Evolutionary conservation across 768 basidiomycete genomes (phyloP).

Genomic region (Podaxis carcinomalis): DNA sequence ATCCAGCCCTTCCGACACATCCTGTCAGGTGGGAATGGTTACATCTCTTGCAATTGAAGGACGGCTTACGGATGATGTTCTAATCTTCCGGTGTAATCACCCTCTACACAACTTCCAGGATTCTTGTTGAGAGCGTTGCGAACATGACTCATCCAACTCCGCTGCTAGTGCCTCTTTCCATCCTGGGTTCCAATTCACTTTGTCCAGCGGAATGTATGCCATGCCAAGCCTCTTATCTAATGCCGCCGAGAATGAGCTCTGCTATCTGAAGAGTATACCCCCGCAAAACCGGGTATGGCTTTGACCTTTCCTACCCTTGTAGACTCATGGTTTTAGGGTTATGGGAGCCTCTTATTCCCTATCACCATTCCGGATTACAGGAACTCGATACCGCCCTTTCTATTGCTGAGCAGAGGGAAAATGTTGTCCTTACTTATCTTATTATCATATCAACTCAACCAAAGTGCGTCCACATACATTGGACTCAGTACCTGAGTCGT

Average conservation of each 20-base stretch:
- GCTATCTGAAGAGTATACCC: neutral
- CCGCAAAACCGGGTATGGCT: neutral
- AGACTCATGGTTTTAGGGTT: neutral
- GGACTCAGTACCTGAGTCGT: too few species aligned
- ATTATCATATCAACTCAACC: too few species aligned
- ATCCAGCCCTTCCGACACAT: too few species aligned
- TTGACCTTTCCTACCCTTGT: conserved; percentile 30
- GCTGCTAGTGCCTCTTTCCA: conserved; percentile 32
- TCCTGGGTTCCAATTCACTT: conserved; percentile 42
- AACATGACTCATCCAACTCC: conserved; percentile 17
- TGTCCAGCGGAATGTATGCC: conserved; percentile 44
- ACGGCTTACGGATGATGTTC: too few species aligned
- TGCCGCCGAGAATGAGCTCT: conserved; percentile 45
- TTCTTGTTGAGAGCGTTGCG: neutral
- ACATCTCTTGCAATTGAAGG: too few species aligned
- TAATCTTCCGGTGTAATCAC: neutral
- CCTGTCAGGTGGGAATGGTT: too few species aligned
- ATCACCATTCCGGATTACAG: conserved; percentile 46
- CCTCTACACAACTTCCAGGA: conserved; percentile 1
- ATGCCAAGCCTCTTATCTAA: conserved; percentile 40
- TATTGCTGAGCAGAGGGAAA: conserved; percentile 23
- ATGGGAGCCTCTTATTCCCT: conserved; percentile 12
- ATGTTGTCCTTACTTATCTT: neutral
- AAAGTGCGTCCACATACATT: too few species aligned
- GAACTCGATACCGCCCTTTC: conserved; percentile 39